These are phyloP conservation scores for Podila horticola DNA, from an alignment of 192 early-diverging fungal genomes.

Conservation along the genomic window DNA sequence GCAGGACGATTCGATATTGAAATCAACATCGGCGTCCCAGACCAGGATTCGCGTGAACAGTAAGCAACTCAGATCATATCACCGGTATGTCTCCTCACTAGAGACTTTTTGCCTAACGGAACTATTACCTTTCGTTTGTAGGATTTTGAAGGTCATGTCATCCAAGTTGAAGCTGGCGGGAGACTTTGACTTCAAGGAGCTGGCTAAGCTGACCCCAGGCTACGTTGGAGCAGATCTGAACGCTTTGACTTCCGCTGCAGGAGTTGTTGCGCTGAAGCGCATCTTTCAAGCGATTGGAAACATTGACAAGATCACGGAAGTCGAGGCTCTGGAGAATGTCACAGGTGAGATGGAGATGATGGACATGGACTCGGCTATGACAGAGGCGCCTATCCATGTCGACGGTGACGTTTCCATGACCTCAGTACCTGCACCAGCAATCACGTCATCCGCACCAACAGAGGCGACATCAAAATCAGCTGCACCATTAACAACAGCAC, in stretches of 20 bases:
- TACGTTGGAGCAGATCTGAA: conserved; percentile 98
- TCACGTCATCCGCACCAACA: neutral
- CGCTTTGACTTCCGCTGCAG: conserved; percentile 89
- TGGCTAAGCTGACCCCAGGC: conserved; percentile 95
- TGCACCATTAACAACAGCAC: neutral
- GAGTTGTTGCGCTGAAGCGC: conserved; percentile 91
- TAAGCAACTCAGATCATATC: conserved; percentile 37
- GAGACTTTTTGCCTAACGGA: neutral
- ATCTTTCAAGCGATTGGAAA: conserved; percentile 64
- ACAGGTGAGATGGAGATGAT: conserved; percentile 52
- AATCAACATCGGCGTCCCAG: conserved; percentile 97
- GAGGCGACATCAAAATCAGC: neutral
- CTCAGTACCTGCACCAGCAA: conserved; percentile 1
- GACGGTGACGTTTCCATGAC: neutral
- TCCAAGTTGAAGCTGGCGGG: conserved; percentile 81
- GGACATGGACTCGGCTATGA: conserved; percentile 34
- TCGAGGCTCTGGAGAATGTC: conserved; percentile 14
- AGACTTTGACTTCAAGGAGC: conserved; percentile 80
- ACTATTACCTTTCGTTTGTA: conserved; percentile 19
- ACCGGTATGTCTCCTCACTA: too few species aligned
- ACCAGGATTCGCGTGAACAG: conserved; percentile 86
- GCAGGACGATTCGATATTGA: conserved; percentile 98
- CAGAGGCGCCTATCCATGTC: conserved; percentile 7
- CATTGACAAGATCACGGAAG: conserved; percentile 35
- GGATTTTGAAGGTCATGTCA: conserved; percentile 83